phyloP scores from a whole-genome alignment of 495 filamentous ascomycete species.

The Collariella sp. region DNA sequence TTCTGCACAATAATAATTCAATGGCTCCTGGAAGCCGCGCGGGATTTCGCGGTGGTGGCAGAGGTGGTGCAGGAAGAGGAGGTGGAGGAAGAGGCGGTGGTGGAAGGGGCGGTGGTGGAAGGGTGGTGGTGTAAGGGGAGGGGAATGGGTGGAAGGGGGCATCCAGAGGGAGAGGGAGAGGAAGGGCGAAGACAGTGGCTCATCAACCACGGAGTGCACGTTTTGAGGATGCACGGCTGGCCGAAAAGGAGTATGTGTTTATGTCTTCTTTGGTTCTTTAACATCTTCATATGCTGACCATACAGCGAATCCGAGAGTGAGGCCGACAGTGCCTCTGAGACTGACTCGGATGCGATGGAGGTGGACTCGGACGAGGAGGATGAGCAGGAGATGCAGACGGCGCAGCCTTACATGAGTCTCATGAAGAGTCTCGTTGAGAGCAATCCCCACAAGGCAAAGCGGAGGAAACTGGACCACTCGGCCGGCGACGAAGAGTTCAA shows the following conservation, averaged over 20 bases:
- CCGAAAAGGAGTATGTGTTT: conserved; percentile 28
- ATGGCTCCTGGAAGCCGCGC: conserved; percentile 27
- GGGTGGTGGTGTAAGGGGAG: conserved; percentile 18
- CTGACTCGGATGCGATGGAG: conserved; percentile 36
- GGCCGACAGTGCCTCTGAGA: conserved; percentile 16
- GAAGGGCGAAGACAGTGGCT: conserved; percentile 27
- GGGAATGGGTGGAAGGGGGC: conserved; percentile 19
- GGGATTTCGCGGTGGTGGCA: conserved; percentile 17
- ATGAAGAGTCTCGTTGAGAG: conserved; percentile 54
- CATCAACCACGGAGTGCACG: conserved; percentile 14
- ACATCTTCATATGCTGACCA: neutral
- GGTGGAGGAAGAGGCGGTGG: too few relatives aligned
- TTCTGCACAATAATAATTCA: neutral
- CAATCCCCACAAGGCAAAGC: conserved; percentile 53
- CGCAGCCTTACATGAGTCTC: conserved; percentile 53
- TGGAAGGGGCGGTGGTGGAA: conserved; percentile 15
- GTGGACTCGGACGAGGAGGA: conserved; percentile 41
- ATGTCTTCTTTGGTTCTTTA: neutral
- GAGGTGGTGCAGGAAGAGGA: conserved; percentile 16
- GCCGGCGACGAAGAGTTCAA: conserved; percentile 6
- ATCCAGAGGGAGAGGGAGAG: conserved; percentile 22
- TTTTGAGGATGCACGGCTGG: conserved; percentile 33
- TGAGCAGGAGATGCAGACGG: conserved; percentile 31
- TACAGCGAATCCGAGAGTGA: conserved; percentile 12
- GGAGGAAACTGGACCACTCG: conserved; percentile 52